Evolutionary conservation across 1,284 basidiomycete species (phyloP), one percentile per base, ranked within the genome.

Genomic region (Pseudomicrostroma phylloplanum): DNA sequence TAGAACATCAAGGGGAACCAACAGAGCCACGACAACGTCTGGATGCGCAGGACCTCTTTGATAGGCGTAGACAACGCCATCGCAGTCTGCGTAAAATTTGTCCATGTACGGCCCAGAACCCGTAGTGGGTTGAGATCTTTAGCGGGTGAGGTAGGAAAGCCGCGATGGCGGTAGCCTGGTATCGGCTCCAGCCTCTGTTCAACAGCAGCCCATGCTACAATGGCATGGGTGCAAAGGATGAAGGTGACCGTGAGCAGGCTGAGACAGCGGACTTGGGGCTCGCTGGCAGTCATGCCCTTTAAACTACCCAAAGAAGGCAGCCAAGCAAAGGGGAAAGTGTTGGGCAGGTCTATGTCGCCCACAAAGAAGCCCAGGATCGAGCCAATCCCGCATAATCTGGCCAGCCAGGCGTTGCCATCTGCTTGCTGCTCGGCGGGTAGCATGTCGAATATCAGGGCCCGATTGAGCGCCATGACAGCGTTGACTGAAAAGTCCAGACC

Each of bases 401-500:
- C 51, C 19, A 13, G 26, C 51, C 51, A 54, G 4, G 51, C 51
- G 25, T 21, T 54, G 3, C 51, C 51, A 19, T 25, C 51, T 19
- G 51, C 51, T 25, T 54, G 51, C 13, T 25, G n/a, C 17, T 54
- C 51, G 21, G 21, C 25, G n/a, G 51, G 51, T 13, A 54, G 51
- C 17, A 54, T 54, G 25, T 98, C 94, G 63, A 98, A 84, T 11
- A 96, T 84, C 23, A 98, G 85, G 75, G 96, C 96, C 41, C 93
- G 85, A 23, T 94, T 82, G 2, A 92, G 92, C 0, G 92, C 92
- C 84, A 96, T 93, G 51, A 96, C 82, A 15, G 80, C 84, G 78
- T 98, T 98, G 64, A 98, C 84, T 8, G 91, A 90, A 79, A 97
- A 97, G 79, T 97, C 94, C 26, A 97, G 84, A 57, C 93, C 80